These are phyloP conservation scores for Periglandula ipomoeae DNA, from an alignment of 2,329 filamentous ascomycete genomes.

Conservation along the genomic window DNA sequence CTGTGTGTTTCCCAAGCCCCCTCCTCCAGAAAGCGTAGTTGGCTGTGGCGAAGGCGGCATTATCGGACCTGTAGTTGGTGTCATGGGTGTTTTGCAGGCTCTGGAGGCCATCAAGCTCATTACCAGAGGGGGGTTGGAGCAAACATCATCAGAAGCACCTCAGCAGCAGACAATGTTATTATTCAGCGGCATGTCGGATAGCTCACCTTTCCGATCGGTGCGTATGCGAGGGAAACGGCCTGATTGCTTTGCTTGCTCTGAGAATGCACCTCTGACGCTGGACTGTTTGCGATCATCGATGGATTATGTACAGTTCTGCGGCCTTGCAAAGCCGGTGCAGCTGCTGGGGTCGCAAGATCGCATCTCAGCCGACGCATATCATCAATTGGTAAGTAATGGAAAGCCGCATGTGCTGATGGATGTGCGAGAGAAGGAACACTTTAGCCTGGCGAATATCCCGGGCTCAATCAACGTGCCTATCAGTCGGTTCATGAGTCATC, in stretches of 20 bases:
- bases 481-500: conserved; percentile 46
- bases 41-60: conserved; percentile 92
- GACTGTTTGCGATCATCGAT: conserved; percentile 53
- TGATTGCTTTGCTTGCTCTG: conserved; percentile 70
- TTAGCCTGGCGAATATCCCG: conserved; percentile 65
- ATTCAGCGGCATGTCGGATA: conserved; percentile 34
- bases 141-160: conserved; percentile 9
- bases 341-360: conserved; percentile 56
- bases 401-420: conserved; percentile 59
- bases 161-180: conserved; percentile 31
- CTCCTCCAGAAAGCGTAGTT: conserved; percentile 71
- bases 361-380: conserved; percentile 56
- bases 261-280: conserved; percentile 47
- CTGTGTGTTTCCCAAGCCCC: conserved; percentile 83
- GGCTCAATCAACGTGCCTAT: conserved; percentile 65
- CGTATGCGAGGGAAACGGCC: conserved; percentile 59
- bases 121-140: conserved; percentile 27
- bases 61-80: conserved; percentile 81
- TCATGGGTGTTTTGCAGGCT: conserved; percentile 89
- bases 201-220: conserved; percentile 57
- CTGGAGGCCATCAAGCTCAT: conserved; percentile 84
- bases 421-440: conserved; percentile 77
- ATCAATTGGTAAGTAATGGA: conserved; percentile 10
- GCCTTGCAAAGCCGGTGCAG: conserved; percentile 44
- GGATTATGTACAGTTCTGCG: conserved; percentile 85